Conservation (phyloP, 2,329 filamentous ascomycete species). For the Epichloe hybrida region DNA sequence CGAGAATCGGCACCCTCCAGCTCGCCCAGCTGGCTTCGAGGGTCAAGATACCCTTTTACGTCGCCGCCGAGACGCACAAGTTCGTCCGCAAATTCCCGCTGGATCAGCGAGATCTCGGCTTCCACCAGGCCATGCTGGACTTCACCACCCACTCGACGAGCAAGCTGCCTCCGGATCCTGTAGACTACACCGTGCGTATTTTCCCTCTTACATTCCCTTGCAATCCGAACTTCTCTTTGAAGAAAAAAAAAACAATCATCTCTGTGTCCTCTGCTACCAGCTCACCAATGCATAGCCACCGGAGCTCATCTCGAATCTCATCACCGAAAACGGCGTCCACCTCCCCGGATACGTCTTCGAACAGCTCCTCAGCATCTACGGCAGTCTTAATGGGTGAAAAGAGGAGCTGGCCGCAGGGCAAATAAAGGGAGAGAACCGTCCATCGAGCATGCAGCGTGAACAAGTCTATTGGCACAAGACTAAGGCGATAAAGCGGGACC, state of each 20-base stretch:
- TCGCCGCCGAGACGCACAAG: slow-evolving; percentile 92
- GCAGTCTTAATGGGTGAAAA: slow-evolving; percentile 23
- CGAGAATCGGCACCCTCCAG: slow-evolving; percentile 73
- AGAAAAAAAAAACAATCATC: no score
- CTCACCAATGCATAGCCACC: slow-evolving; percentile 35
- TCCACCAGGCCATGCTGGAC: slow-evolving; percentile 64
- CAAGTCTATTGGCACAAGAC: no score
- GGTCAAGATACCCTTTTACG: slow-evolving; percentile 67
- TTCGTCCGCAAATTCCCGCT: slow-evolving; percentile 81
- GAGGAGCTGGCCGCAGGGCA: slow-evolving; percentile 5
- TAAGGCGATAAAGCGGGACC: no score
- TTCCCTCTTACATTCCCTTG: no score
- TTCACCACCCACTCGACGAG: slow-evolving; percentile 45
- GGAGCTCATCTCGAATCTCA: slow-evolving; percentile 55
- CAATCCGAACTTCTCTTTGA: no score
- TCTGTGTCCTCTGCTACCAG: no score
- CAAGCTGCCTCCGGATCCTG: slow-evolving; percentile 38
- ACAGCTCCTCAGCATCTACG: slow-evolving; percentile 52
- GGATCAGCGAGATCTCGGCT: slow-evolving; percentile 65
- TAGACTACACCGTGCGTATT: slow-evolving; percentile 57
- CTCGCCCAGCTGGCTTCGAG: slow-evolving; percentile 65
- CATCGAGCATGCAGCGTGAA: no score
- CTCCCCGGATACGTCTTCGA: slow-evolving; percentile 58
- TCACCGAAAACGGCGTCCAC: slow-evolving; percentile 63
- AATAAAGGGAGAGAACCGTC: not conserved